Evolutionary conservation across 768 basidiomycete genomes (phyloP), one percentile per base, ranked within the genome.

Genomic region (Leucocoprinus birnbaumii): DNA sequence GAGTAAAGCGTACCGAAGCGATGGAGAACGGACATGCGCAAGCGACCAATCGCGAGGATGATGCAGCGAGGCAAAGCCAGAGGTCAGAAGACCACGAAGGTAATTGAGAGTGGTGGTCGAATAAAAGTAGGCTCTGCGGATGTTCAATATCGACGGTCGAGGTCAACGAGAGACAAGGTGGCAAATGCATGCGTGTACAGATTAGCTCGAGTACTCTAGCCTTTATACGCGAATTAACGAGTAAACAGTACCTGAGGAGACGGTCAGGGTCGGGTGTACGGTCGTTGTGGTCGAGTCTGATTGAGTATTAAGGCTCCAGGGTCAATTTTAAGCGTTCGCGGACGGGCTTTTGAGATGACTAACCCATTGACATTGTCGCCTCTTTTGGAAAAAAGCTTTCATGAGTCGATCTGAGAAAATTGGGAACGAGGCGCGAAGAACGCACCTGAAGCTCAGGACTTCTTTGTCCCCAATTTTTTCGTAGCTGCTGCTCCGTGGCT

Each of bases 361-460:
- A 68, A 86, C 83, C 94, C 93, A 62, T 99, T 98, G 43, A 99
- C 87, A 63, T 96, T 98, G 72, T 99, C 96, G 13, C 97, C 97
- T 61, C 96, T 94, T 64, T 45, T 27, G 40, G 46, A 22, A 42
- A 31, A 48, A 42, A 4, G 24, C 46, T 47, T 22, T 19, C 43
- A 26, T 40, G 35, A 59, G 43, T 13, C 42, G 46, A 56, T 40
- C 22, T 21, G 19, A 52, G 37, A 31, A 31, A 5, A 11, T 31
- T 31, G 31, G 31, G 11, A 38, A 38, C 42, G 22, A 46, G 22
- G 42, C n/a, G 6, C 24, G 48, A 44, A 51, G 34, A n/a, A 68
- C 80, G 16, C 54, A 91, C 92, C 92, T 80, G 69, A 98, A 98
- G 67, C 90, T 95, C 48, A 87, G 70, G 0, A 98, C 88, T 61